Evolutionary conservation across 257 asterid genomes (phyloP).

Genomic region (Parsonsia alboflavescens): DNA sequence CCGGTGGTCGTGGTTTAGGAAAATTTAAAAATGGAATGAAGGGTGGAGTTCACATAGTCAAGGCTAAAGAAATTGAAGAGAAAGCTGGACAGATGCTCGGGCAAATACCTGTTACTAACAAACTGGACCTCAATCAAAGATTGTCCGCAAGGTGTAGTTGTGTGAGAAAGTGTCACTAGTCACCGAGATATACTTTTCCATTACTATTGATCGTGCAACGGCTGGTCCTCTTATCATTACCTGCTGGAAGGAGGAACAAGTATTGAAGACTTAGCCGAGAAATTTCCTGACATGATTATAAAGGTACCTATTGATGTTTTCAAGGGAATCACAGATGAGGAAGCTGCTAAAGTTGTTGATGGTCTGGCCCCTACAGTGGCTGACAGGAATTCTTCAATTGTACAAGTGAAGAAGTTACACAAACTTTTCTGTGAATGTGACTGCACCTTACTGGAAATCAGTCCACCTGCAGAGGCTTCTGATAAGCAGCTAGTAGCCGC

Average conservation of each 20-base stretch:
- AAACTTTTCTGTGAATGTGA: conserved; percentile 90
- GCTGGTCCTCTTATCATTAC: conserved; percentile 98
- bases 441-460: conserved; percentile 96
- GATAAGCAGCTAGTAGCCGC: conserved; percentile 91
- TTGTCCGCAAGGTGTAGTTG: conserved; percentile 98
- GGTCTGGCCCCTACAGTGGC: conserved; percentile 89
- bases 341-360: conserved; percentile 98
- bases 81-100: conserved; percentile 95
- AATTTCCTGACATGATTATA: conserved; percentile 87
- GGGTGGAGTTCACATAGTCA: conserved; percentile 92
- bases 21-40: conserved; percentile 86
- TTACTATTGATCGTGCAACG: conserved; percentile 85
- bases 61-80: conserved; percentile 68
- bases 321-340: conserved; percentile 90
- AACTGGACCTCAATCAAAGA: conserved; percentile 88
- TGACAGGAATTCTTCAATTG: conserved; percentile 77
- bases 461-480: conserved; percentile 93
- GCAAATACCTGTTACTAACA: conserved; percentile 89
- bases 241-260: conserved; percentile 97
- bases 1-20: conserved; percentile 92
- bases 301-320: conserved; percentile 96
- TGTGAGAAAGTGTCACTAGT: conserved; percentile 90
- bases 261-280: conserved; percentile 96
- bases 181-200: conserved; percentile 98
- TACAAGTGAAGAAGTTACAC: conserved; percentile 95